These are phyloP conservation scores for Hordeum marinum DNA, from an alignment of 176 grass and related monocot species.

Conservation along the genomic window DNA sequence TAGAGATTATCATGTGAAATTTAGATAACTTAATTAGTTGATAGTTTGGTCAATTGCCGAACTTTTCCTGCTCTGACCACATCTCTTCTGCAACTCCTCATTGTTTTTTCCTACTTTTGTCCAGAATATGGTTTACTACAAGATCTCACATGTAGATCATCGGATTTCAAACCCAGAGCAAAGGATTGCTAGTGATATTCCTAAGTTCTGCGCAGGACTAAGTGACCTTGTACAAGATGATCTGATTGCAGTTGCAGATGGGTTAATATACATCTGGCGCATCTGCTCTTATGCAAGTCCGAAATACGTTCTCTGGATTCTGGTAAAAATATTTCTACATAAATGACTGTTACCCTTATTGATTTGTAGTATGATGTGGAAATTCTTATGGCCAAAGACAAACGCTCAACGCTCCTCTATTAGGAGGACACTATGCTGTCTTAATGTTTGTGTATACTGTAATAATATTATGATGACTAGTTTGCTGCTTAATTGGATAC, in stretches of 20 bases:
- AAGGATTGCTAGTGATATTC: conserved; percentile 95
- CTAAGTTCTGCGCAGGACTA: conserved; percentile 86
- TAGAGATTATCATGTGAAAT: conserved; percentile 22
- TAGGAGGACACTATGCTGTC: not conserved
- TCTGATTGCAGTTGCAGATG: conserved; percentile 78
- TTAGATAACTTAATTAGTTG: not conserved
- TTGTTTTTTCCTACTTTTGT: conserved; percentile 23
- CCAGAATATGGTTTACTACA: conserved; percentile 99
- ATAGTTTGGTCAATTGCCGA: not conserved
- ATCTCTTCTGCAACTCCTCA: not conserved
- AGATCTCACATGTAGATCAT: conserved; percentile 93
- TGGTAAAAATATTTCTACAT: conserved; percentile 50
- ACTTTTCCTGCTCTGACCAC: not conserved
- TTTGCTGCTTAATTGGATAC: conserved; percentile 1
- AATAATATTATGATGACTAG: not conserved
- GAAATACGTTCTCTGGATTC: conserved; percentile 97
- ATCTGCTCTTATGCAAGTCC: conserved; percentile 98
- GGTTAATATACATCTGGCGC: conserved; percentile 84
- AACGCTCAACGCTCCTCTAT: not conserved
- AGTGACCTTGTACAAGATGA: conserved; percentile 97
- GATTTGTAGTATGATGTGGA: not conserved
- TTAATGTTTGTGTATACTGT: not conserved
- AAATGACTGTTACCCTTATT: not conserved
- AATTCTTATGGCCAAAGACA: not conserved
- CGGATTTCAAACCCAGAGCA: conserved; percentile 92